Evolutionary conservation across 2,329 filamentous ascomycete species (phyloP).

Genomic region (Pseudogymnoascus sp.): DNA sequence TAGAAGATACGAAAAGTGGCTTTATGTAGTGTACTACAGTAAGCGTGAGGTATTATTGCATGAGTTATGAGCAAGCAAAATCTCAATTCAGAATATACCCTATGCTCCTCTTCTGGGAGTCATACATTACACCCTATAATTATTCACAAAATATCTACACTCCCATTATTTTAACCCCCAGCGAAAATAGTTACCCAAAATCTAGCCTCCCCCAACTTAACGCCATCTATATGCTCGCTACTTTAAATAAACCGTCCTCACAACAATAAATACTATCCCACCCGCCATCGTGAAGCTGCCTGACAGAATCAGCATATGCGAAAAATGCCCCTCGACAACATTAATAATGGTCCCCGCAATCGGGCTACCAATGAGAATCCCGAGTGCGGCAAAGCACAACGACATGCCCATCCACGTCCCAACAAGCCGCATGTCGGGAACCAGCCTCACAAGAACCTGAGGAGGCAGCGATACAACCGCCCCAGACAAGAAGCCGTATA

Average conservation of each 20-base stretch:
- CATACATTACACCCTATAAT: background rate
- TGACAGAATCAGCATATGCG: background rate
- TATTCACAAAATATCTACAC: background rate
- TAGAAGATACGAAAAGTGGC: background rate
- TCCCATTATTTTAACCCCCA: background rate
- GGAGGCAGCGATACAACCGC: constrained; percentile 58
- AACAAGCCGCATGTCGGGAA: constrained; percentile 11
- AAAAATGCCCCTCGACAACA: background rate
- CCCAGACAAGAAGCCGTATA: constrained; percentile 65
- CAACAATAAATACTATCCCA: background rate
- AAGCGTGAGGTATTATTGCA: no score
- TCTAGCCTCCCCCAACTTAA: background rate
- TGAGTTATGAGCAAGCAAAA: no score
- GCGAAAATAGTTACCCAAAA: background rate
- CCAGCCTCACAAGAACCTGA: background rate
- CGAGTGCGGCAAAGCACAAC: constrained; percentile 10
- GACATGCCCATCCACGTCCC: constrained; percentile 15
- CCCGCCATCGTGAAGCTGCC: background rate
- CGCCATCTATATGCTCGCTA: background rate
- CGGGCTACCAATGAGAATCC: constrained; percentile 15
- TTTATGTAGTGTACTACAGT: background rate
- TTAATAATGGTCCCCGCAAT: constrained; percentile 15
- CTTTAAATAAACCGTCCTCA: background rate
- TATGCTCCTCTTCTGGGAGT: background rate
- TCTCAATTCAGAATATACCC: no score